Percentiles rank a stretch among this genome's conserved stretches.
phyloP scores from a whole-genome alignment of 75 land plant genomes.

The Selaginella tamariscina region DNA sequence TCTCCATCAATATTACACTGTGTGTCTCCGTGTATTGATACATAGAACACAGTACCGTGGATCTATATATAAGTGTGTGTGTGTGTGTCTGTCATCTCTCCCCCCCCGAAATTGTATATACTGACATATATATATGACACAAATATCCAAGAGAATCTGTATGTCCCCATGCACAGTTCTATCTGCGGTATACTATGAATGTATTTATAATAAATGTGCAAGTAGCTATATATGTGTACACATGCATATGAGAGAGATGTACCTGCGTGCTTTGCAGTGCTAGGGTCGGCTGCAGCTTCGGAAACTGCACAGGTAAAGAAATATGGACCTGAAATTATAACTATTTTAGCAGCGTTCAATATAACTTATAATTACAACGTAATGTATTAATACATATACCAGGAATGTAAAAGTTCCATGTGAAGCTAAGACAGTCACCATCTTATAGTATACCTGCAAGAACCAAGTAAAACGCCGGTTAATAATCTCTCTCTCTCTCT shows the following conservation, averaged over 20 bases:
- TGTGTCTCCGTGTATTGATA: too few species aligned
- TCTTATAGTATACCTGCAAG: too few species aligned
- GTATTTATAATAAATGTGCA: not conserved
- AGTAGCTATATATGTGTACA: not conserved
- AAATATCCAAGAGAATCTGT: not conserved
- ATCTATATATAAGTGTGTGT: too few species aligned
- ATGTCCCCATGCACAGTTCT: too few species aligned
- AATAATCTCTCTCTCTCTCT: not conserved
- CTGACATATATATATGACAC: not conserved
- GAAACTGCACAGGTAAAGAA: constrained; percentile 56
- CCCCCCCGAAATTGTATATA: constrained; percentile 54
- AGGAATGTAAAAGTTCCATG: constrained; percentile 59
- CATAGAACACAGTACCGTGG: too few species aligned
- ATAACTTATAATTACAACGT: too few species aligned
- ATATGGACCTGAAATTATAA: constrained; percentile 43
- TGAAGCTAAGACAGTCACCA: constrained; percentile 43
- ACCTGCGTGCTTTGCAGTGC: constrained; percentile 80
- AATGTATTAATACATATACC: constrained; percentile 42
- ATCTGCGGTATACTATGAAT: too few species aligned
- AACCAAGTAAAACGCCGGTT: constrained; percentile 27
- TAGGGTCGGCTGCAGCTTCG: constrained; percentile 62
- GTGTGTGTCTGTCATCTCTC: constrained; percentile 43
- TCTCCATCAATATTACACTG: not conserved
- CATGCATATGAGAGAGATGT: not conserved
- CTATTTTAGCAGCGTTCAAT: constrained; percentile 3